A percentile compares a stretch with the other conserved stretches of the same genome.
These are phyloP conservation scores for Ilex paraguariensis DNA, from an alignment of 305 asterid species.

Conservation along the genomic window DNA sequence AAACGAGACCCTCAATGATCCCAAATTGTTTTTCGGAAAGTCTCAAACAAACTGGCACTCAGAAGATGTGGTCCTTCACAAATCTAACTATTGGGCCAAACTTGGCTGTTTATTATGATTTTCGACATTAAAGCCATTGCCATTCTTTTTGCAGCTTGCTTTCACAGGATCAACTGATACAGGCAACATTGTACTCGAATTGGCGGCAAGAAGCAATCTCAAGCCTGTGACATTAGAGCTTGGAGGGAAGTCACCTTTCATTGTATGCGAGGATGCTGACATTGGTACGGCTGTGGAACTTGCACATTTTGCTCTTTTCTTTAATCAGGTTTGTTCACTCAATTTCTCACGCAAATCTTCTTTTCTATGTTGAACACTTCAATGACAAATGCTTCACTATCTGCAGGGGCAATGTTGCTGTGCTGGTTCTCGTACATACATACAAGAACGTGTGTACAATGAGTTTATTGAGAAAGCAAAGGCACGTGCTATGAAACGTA, in stretches of 20 bases:
- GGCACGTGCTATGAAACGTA: not conserved
- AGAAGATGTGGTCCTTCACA: too few species aligned
- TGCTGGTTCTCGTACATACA: not conserved
- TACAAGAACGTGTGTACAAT: not conserved
- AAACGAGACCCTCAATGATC: too few species aligned
- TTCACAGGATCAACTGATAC: conserved; percentile 1
- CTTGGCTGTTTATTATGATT: not conserved
- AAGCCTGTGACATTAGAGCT: not conserved
- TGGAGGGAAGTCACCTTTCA: conserved; percentile 1
- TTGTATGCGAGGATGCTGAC: not conserved
- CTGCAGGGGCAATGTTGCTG: not conserved
- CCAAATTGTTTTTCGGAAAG: too few species aligned
- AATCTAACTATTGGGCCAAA: too few species aligned
- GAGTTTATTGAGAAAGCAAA: not conserved
- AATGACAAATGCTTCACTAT: not conserved
- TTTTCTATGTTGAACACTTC: too few species aligned
- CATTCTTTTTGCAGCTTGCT: not conserved
- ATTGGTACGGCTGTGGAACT: not conserved
- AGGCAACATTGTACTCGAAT: not conserved
- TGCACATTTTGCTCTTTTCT: not conserved
- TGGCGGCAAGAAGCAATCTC: conserved; percentile 2
- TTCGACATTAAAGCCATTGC: not conserved
- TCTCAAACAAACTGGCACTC: too few species aligned
- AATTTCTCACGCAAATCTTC: not conserved
- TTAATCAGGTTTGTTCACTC: not conserved